Conservation (phyloP, 306 rosid species). For the Morella rubra region DNA sequence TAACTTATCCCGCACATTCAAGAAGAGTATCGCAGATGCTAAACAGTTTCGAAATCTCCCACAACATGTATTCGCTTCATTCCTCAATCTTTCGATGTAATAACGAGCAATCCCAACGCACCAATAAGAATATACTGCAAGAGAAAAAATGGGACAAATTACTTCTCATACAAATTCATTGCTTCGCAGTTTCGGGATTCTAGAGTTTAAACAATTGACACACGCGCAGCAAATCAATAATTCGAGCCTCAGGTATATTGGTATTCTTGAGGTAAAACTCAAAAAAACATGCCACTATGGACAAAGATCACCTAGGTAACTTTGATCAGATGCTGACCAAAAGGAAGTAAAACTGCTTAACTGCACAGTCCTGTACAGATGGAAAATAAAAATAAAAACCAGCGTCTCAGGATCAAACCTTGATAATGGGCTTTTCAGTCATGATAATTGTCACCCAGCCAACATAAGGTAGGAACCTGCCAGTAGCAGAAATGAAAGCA, state of each 20-base stretch:
- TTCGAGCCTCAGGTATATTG: not conserved
- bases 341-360: not conserved
- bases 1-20: constrained; percentile 28
- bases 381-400: constrained; percentile 4
- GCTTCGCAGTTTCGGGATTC: not conserved
- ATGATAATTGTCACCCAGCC: constrained; percentile 96
- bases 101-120: constrained; percentile 74
- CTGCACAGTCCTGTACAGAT: too few species aligned
- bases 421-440: constrained; percentile 93
- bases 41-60: constrained; percentile 10
- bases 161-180: not conserved
- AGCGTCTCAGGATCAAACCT: constrained; percentile 47
- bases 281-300: not conserved
- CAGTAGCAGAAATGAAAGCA: constrained; percentile 19
- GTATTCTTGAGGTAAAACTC: not conserved
- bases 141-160: constrained; percentile 15
- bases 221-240: not conserved
- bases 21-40: constrained; percentile 21
- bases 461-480: constrained; percentile 89
- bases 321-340: not conserved
- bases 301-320: not conserved
- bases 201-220: not conserved
- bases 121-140: constrained; percentile 77
- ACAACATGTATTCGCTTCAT: constrained; percentile 21
- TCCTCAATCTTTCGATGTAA: constrained; percentile 67